These are phyloP conservation scores for Mrakia gelida DNA, from an alignment of 768 basidiomycete genomes.

Conservation along the genomic window DNA sequence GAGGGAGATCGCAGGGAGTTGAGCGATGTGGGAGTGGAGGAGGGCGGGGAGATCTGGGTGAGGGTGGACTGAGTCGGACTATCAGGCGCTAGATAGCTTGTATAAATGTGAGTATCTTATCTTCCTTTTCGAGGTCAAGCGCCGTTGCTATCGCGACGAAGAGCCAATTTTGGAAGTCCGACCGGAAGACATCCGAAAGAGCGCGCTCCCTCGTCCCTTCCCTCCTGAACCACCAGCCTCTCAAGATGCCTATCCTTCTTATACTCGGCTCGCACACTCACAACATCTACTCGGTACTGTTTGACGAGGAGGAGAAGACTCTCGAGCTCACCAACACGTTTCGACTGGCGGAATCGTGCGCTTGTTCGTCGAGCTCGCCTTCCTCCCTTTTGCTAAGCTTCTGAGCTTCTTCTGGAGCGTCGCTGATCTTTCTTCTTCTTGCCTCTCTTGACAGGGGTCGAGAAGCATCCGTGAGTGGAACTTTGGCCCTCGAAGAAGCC, in stretches of 20 bases:
- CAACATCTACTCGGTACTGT: background rate
- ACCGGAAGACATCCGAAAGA: too few species aligned
- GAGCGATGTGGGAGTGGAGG: slow-evolving; percentile 9
- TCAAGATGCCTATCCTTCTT: background rate
- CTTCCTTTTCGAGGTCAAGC: too few species aligned
- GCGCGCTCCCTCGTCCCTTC: too few species aligned
- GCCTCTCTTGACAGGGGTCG: background rate
- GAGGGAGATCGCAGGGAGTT: slow-evolving; percentile 1
- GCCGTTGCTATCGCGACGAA: too few species aligned
- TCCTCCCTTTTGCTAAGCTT: background rate
- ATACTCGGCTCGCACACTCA: background rate
- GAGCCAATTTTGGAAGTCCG: too few species aligned
- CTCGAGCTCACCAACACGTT: background rate
- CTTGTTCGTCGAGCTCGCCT: background rate
- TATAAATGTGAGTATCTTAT: background rate
- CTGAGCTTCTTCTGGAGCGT: background rate
- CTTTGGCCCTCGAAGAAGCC: background rate
- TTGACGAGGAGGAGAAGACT: background rate
- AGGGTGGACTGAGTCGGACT: background rate
- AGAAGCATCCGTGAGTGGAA: background rate
- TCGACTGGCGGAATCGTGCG: background rate
- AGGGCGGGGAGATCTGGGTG: background rate
- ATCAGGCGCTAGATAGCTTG: too few species aligned
- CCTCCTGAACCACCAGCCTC: background rate
- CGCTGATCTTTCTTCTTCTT: background rate